These are phyloP conservation scores for Phycomyces blakesleeanus DNA, from an alignment of 192 early-diverging fungal species.

Conservation along the genomic window DNA sequence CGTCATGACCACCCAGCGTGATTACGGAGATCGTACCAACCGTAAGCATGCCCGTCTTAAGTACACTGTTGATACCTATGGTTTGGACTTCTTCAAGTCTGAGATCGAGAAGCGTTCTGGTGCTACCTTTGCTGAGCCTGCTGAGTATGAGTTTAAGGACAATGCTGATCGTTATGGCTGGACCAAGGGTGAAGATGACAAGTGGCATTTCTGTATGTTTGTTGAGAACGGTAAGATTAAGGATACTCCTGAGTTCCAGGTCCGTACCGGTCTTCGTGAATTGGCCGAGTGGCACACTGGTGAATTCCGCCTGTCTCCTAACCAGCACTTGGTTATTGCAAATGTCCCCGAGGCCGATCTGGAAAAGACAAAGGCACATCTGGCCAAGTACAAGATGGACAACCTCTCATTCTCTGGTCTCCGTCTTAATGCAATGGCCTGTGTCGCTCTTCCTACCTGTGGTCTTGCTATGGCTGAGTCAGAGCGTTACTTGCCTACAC, in stretches of 20 bases:
- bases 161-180: slow-evolving; percentile 97
- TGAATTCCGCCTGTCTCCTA: slow-evolving; percentile 86
- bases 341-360: slow-evolving; percentile 71
- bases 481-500: slow-evolving; percentile 88
- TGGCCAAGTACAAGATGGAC: slow-evolving; percentile 78
- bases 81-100: slow-evolving; percentile 84
- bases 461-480: slow-evolving; percentile 95
- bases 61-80: slow-evolving; percentile 97
- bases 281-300: slow-evolving; percentile 72
- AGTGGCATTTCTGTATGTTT: slow-evolving; percentile 83
- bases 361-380: slow-evolving; percentile 59
- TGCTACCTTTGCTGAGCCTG: slow-evolving; percentile 55
- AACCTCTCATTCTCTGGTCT: slow-evolving; percentile 77
- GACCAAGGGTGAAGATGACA: slow-evolving; percentile 64
- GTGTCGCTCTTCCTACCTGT: slow-evolving; percentile 94
- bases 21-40: slow-evolving; percentile 94
- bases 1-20: slow-evolving; percentile 91
- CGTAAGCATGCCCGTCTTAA: slow-evolving; percentile 97
- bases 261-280: slow-evolving; percentile 76
- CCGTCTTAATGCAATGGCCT: slow-evolving; percentile 90
- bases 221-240: slow-evolving; percentile 91
- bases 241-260: slow-evolving; percentile 68
- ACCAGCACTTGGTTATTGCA: slow-evolving; percentile 87
- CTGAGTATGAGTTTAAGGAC: slow-evolving; percentile 73
- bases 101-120: slow-evolving; percentile 84